Evolutionary conservation across 768 basidiomycete genomes (phyloP).

Genomic region (Naganishia vishniacii): DNA sequence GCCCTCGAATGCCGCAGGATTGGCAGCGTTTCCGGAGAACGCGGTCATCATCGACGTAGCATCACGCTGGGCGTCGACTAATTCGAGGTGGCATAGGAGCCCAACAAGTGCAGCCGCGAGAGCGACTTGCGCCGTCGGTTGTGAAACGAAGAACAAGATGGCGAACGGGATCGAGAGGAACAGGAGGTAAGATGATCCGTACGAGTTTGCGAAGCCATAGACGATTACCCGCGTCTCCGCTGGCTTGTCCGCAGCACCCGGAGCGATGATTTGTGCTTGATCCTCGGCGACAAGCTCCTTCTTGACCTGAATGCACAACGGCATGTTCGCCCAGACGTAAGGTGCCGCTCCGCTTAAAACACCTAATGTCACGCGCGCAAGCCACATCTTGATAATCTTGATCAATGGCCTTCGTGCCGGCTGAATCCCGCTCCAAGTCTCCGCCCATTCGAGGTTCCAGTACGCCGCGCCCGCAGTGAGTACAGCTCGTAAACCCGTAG

Average conservation of each 20-base stretch:
- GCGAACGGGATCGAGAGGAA: conserved; percentile 68
- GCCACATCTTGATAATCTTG: conserved; percentile 57
- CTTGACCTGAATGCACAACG: conserved; percentile 68
- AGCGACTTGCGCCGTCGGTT: conserved; percentile 76
- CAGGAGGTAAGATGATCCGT: conserved; percentile 77
- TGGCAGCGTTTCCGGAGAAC: conserved; percentile 41
- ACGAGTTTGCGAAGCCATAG: conserved; percentile 82
- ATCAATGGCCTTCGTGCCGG: conserved; percentile 49
- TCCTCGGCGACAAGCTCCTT: conserved; percentile 31
- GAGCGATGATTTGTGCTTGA: conserved; percentile 13
- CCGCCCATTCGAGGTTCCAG: conserved; percentile 79
- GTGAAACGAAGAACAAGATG: conserved; percentile 60
- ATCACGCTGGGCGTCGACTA: conserved; percentile 75
- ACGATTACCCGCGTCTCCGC: conserved; percentile 51
- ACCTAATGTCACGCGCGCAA: conserved; percentile 58
- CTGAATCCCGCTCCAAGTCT: conserved; percentile 52
- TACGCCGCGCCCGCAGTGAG: conserved; percentile 60
- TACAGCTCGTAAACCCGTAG: conserved; percentile 56
- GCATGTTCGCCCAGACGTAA: conserved; percentile 65
- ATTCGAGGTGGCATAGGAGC: conserved; percentile 69
- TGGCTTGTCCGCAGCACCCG: conserved; percentile 43
- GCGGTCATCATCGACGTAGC: conserved; percentile 47
- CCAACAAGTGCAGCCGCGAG: conserved; percentile 62
- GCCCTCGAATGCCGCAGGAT: conserved; percentile 55
- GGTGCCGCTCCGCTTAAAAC: conserved; percentile 53